A percentile compares a stretch with the other conserved stretches of the same genome.
Conservation (phyloP, 2,329 filamentous ascomycete genomes). For the Aureobasidium pullulans region DNA sequence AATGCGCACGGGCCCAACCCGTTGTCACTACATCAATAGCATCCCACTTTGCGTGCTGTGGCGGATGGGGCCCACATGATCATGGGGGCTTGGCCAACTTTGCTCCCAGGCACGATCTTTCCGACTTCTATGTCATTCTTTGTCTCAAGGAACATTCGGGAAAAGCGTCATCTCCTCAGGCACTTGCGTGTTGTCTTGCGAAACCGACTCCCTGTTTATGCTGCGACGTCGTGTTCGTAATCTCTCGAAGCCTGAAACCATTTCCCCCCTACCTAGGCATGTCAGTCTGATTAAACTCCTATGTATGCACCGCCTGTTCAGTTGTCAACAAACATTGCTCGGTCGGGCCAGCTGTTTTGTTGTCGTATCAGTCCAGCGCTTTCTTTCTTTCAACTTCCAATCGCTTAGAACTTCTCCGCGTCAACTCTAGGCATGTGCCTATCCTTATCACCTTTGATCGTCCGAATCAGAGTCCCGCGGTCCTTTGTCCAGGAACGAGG, state of each 20-base stretch:
- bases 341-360: conserved; percentile 5
- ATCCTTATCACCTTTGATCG: conserved; percentile 13
- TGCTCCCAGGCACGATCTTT: conserved; percentile 6
- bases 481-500: not conserved
- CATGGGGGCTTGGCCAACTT: not conserved
- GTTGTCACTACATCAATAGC: conserved; percentile 7
- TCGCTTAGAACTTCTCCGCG: conserved; percentile 7
- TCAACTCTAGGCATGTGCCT: not conserved
- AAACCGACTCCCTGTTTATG: not conserved
- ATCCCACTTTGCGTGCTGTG: conserved; percentile 1
- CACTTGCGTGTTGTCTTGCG: not conserved
- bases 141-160: conserved; percentile 11
- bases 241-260: conserved; percentile 10
- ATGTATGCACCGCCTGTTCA: not conserved
- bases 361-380: conserved; percentile 6
- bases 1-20: not conserved
- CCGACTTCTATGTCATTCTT: not conserved
- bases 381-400: not conserved
- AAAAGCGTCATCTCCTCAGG: conserved; percentile 2
- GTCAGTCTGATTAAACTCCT: not conserved
- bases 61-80: conserved; percentile 1
- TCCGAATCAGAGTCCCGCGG: conserved; percentile 1
- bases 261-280: not conserved
- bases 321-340: conserved; percentile 9
- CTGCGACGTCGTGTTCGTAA: not conserved